Evolutionary conservation across 495 filamentous ascomycete species (phyloP), one percentile per base, ranked within the genome.

Genomic region (Polyplosphaeria fusca): DNA sequence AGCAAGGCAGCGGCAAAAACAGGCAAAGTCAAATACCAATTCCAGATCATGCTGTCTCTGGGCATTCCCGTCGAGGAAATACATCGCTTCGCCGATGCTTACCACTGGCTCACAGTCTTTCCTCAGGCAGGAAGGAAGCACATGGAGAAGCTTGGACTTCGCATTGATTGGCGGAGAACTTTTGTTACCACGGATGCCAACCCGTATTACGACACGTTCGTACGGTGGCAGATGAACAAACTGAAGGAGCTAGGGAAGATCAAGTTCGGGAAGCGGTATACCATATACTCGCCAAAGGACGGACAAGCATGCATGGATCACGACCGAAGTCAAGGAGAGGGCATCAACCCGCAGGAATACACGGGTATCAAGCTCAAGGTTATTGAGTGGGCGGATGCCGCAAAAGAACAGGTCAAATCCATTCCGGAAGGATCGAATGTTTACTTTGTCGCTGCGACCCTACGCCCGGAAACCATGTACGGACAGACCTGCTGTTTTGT

Each of bases 251-350:
- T 95, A 43, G 80, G 87, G 47, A 98, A 96, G 77, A 94, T 98
- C 64, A 83, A 87, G 76, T 98, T 92, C 69, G 92, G 91, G 44
- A 91, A 88, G 74, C 80, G 93, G 35, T 96, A 96, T 68, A 96
- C 92, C 1, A 83, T 98, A 59, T 96, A 96, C 77, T 89, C 85
- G 14, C 91, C 93, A 53, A 96, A 96, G 74, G 93, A 97, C 67
- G 92, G 91, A 45, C 93, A 97, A 68, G 88, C 93, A 13, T 98
- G 93, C 75, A 89, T 97, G 85, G 93, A 96, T 71, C 93, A 98
- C 73, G 93, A 98, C 72, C 80, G 93, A 59, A 87, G 85, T 48
- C 84, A 89, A 55, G 93, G 93, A 57, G 93, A 98, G 75, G 93
- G 89, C 47, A 82, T 97, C 45, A 83, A 81, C 30, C 87, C 88